phyloP scores from a whole-genome alignment of 768 basidiomycete species.

The Dendrothele bispora region DNA sequence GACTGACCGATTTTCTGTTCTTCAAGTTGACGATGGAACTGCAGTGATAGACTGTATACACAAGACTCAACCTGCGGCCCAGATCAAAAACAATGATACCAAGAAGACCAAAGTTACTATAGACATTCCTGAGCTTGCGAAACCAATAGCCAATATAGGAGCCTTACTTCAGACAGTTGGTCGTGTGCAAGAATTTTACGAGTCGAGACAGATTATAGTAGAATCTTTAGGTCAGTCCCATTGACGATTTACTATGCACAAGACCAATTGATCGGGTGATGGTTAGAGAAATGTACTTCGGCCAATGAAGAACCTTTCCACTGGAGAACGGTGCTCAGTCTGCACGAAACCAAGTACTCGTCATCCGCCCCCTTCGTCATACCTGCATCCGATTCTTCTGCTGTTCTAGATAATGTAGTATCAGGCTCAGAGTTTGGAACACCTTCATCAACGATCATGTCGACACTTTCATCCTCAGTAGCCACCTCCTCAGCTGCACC shows the following conservation, averaged over 20 bases:
- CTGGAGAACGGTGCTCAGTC: constrained; percentile 46
- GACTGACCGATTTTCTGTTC: not conserved
- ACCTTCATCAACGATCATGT: not conserved
- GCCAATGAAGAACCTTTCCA: constrained; percentile 62
- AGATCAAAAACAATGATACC: constrained; percentile 13
- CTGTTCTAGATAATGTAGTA: constrained; percentile 12
- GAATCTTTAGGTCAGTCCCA: constrained; percentile 49
- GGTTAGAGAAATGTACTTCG: constrained; percentile 44
- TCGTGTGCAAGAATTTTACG: constrained; percentile 46
- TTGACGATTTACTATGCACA: not conserved
- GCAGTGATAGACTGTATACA: constrained; percentile 68
- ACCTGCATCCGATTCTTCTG: constrained; percentile 24
- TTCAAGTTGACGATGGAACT: constrained; percentile 76
- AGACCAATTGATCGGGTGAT: constrained; percentile 1
- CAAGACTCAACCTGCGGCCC: constrained; percentile 30
- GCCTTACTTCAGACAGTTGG: constrained; percentile 35
- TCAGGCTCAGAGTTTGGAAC: constrained; percentile 12
- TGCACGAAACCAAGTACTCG: constrained; percentile 57
- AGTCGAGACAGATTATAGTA: constrained; percentile 39
- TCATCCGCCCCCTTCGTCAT: constrained; percentile 50
- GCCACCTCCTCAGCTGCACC: not conserved
- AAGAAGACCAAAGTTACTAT: constrained; percentile 6
- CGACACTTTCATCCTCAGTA: not conserved
- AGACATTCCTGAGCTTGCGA: constrained; percentile 18
- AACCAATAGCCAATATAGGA: constrained; percentile 38